These are phyloP conservation scores for Aspergillus sp. DNA, from an alignment of 2,329 filamentous ascomycete genomes.

Conservation along the genomic window DNA sequence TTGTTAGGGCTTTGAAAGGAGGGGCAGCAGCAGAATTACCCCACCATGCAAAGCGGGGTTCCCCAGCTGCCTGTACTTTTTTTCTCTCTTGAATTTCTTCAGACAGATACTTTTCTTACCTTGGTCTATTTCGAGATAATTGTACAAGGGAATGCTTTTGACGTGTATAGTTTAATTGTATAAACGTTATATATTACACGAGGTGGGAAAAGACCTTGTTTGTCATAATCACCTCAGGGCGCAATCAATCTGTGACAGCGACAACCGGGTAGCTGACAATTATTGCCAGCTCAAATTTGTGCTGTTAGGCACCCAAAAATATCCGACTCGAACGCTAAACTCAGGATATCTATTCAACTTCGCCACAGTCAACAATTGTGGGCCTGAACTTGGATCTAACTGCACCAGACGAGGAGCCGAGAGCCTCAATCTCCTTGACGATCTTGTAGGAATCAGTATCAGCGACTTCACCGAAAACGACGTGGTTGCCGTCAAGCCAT, in stretches of 20 bases:
- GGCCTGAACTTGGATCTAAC: conserved; percentile 55
- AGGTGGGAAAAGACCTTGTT: conserved; percentile 14
- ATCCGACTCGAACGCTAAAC: background rate
- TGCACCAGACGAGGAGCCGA: conserved; percentile 55
- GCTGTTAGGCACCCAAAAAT: conserved; percentile 4
- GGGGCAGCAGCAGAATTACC: background rate
- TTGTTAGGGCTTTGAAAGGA: background rate
- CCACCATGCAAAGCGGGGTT: conserved; percentile 10
- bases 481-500: conserved; percentile 69
- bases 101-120: too few relatives aligned
- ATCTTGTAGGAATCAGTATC: conserved; percentile 54
- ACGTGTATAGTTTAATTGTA: conserved; percentile 1
- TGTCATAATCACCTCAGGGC: background rate
- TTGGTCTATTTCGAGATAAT: background rate
- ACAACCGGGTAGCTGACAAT: background rate
- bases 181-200: conserved; percentile 34
- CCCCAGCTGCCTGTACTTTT: background rate
- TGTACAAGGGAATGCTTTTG: background rate
- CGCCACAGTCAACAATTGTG: conserved; percentile 54
- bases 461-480: conserved; percentile 66
- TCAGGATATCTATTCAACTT: conserved; percentile 26
- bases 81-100: background rate
- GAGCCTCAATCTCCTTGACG: conserved; percentile 61
- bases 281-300: background rate
- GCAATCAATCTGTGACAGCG: background rate